Evolutionary conservation across 2,329 filamentous ascomycete genomes (phyloP).

Genomic region (Pleoardoris graminearum): DNA sequence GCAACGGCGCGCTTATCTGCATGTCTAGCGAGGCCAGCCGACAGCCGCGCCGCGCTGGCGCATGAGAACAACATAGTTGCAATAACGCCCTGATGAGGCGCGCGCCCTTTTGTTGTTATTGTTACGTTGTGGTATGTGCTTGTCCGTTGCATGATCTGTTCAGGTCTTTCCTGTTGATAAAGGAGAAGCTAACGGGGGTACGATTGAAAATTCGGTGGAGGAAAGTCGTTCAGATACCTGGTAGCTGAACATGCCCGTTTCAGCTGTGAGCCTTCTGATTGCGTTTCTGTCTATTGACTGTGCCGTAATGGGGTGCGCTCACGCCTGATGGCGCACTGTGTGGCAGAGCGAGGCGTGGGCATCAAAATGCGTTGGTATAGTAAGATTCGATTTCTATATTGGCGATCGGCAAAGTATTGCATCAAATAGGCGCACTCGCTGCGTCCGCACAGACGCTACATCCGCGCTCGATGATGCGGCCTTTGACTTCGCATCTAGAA

Average conservation of each 20-base stretch:
- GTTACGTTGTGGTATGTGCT: too few relatives aligned
- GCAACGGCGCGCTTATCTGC: background rate
- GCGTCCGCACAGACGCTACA: slow-evolving; percentile 6
- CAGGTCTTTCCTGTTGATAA: too few relatives aligned
- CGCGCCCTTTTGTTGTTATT: too few relatives aligned
- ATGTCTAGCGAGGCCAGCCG: background rate
- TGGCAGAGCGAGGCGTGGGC: background rate
- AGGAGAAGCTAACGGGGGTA: too few relatives aligned
- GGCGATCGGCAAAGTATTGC: background rate
- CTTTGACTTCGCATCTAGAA: too few relatives aligned
- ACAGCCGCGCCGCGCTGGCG: background rate
- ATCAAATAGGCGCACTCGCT: background rate
- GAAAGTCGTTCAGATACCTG: too few relatives aligned
- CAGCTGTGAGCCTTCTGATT: too few relatives aligned
- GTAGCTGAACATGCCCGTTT: too few relatives aligned
- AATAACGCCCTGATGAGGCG: background rate
- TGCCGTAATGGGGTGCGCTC: background rate
- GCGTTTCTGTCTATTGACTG: too few relatives aligned
- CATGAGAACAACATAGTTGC: background rate
- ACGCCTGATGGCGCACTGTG: background rate
- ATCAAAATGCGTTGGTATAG: too few relatives aligned
- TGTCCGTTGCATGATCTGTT: too few relatives aligned
- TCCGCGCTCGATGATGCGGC: slow-evolving; percentile 4
- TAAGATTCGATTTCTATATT: background rate
- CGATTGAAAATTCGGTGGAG: too few relatives aligned